Percentiles rank a stretch among this genome's conserved stretches.
These are phyloP conservation scores for Penicillium sp. DNA, from an alignment of 2,329 filamentous ascomycete genomes.

Conservation along the genomic window DNA sequence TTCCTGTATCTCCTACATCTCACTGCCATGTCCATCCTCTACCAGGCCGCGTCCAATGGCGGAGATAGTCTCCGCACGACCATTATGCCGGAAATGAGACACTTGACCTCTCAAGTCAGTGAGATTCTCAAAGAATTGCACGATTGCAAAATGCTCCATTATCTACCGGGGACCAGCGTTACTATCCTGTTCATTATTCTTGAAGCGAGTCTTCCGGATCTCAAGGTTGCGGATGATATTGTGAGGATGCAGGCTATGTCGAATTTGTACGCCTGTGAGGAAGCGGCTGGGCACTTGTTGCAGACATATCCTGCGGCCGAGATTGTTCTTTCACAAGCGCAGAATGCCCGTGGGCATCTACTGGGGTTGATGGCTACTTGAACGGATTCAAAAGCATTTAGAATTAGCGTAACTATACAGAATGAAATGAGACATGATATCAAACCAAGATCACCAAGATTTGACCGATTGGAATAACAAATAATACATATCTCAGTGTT, in stretches of 20 bases:
- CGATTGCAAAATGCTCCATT: slow-evolving; percentile 9
- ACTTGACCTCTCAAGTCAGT: neutral
- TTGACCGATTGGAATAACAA: no score
- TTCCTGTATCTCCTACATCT: slow-evolving; percentile 13
- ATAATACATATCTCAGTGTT: no score
- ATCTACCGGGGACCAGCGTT: slow-evolving; percentile 4
- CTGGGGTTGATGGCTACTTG: slow-evolving; percentile 1
- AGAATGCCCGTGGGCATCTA: slow-evolving; percentile 9
- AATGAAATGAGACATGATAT: neutral
- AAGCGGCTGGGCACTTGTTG: slow-evolving; percentile 4
- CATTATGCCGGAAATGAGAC: slow-evolving; percentile 1
- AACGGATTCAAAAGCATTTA: neutral
- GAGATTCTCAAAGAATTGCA: slow-evolving; percentile 9
- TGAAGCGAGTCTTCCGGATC: slow-evolving; percentile 3
- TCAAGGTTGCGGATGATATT: slow-evolving; percentile 5
- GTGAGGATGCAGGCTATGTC: slow-evolving; percentile 10
- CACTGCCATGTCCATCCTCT: slow-evolving; percentile 4
- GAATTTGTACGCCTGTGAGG: slow-evolving; percentile 7
- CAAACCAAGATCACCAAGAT: no score
- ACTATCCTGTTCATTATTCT: slow-evolving; percentile 8
- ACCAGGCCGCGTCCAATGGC: neutral
- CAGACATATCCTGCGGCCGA: slow-evolving; percentile 13
- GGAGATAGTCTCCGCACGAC: neutral
- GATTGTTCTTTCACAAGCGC: slow-evolving; percentile 10
- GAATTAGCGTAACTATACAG: slow-evolving; percentile 1